These are phyloP conservation scores for Elsinoe arachidis DNA, from an alignment of 2,329 filamentous ascomycete species.

Conservation along the genomic window DNA sequence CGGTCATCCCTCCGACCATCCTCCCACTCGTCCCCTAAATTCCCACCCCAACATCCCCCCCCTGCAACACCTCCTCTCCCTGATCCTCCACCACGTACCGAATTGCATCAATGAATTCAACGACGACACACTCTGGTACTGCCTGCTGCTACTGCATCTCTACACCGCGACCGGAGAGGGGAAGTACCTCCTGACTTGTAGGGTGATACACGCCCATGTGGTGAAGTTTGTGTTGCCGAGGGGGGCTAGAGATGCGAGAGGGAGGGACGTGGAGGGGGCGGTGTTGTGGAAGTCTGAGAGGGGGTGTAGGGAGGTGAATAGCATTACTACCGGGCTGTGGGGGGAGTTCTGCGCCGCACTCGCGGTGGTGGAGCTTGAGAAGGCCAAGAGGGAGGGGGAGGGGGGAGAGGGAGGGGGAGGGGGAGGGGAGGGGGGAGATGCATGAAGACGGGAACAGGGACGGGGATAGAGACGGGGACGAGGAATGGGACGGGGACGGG, in stretches of 20 bases:
- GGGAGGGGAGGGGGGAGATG: neutral
- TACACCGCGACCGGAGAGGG: slow-evolving; percentile 19
- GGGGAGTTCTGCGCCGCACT: slow-evolving; percentile 22
- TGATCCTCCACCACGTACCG: slow-evolving; percentile 17
- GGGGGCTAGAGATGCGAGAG: slow-evolving; percentile 18
- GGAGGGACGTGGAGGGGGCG: slow-evolving; percentile 22
- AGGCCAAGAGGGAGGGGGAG: neutral
- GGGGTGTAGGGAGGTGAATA: slow-evolving; percentile 14
- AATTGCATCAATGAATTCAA: slow-evolving; percentile 24
- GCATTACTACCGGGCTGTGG: slow-evolving; percentile 17
- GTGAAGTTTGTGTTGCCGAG: slow-evolving; percentile 16
- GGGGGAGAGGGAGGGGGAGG: neutral
- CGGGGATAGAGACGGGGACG: neutral
- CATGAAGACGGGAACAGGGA: neutral
- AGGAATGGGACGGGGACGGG: neutral
- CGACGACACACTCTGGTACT: slow-evolving; percentile 25
- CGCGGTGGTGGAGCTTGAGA: slow-evolving; percentile 15
- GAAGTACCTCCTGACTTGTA: slow-evolving; percentile 20
- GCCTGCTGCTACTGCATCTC: slow-evolving; percentile 20
- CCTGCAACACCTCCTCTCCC: slow-evolving; percentile 16
- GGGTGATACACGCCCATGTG: slow-evolving; percentile 19
- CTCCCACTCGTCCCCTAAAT: neutral
- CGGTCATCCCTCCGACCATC: too few species aligned
- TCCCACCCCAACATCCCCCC: slow-evolving; percentile 18
- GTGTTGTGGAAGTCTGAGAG: slow-evolving; percentile 14